Percentiles rank a stretch among this genome's conserved stretches.
Evolutionary conservation across 202 grass and related monocot species (phyloP).

Genomic region (Alloteropsis angusta): DNA sequence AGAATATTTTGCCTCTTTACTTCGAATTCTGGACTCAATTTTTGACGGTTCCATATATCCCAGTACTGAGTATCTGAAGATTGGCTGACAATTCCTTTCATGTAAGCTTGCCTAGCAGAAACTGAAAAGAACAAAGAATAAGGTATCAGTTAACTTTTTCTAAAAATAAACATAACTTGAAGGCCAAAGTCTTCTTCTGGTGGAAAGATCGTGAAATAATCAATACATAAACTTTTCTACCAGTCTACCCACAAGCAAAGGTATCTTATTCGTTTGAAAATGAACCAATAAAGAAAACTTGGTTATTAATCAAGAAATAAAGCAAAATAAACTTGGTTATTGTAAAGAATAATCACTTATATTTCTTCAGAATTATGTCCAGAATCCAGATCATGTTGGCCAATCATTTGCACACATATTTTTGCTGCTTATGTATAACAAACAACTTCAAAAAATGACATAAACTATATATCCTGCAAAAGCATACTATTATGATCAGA

Average conservation of each 20-base stretch:
- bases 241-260: neutral
- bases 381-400: neutral
- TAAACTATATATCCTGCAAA: neutral
- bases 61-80: constrained; percentile 87
- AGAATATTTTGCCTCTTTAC: constrained; percentile 85
- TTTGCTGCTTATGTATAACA: neutral
- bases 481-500: neutral
- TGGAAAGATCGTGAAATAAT: neutral
- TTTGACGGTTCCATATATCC: constrained; percentile 91
- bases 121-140: constrained; percentile 44
- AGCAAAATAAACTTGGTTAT: neutral
- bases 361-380: neutral
- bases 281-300: neutral
- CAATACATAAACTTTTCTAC: neutral
- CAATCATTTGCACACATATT: neutral
- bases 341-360: neutral
- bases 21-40: constrained; percentile 89
- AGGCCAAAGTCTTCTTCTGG: neutral
- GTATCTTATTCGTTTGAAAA: neutral
- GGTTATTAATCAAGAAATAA: no score
- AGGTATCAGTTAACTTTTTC: neutral
- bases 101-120: constrained; percentile 83
- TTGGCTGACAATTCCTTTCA: constrained; percentile 79
- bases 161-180: neutral
- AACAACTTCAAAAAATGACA: neutral